Percentiles rank a stretch among this genome's conserved stretches.
Conservation (phyloP, 805 yeast genomes). For the Metschnikowia similis region DNA sequence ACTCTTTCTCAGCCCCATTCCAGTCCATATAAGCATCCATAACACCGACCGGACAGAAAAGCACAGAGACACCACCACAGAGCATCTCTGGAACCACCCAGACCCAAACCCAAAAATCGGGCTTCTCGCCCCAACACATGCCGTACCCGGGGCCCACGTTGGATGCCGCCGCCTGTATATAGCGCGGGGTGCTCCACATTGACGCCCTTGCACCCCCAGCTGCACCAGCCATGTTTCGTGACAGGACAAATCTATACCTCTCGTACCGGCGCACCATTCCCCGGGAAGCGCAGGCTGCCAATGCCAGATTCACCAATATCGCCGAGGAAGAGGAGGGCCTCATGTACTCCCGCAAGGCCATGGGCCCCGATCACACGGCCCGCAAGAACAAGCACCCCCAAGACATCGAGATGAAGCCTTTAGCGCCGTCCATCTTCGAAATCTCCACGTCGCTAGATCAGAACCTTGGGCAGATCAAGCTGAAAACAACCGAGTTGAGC, state of each 20-base stretch:
- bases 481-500: slow-evolving; percentile 56
- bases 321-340: slow-evolving; percentile 60
- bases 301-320: slow-evolving; percentile 33
- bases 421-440: slow-evolving; percentile 79
- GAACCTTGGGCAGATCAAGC: slow-evolving; percentile 48
- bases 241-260: slow-evolving; percentile 85
- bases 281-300: slow-evolving; percentile 33
- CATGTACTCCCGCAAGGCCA: slow-evolving; percentile 30
- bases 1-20: too few relatives aligned
- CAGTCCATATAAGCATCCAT: too few relatives aligned
- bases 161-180: not conserved
- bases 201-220: not conserved
- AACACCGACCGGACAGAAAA: too few relatives aligned
- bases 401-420: slow-evolving; percentile 54
- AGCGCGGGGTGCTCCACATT: not conserved
- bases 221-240: slow-evolving; percentile 65
- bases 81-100: too few relatives aligned
- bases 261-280: slow-evolving; percentile 90
- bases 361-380: not conserved
- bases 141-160: too few relatives aligned
- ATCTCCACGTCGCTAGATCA: slow-evolving; percentile 69
- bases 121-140: too few relatives aligned
- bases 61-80: too few relatives aligned
- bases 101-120: too few relatives aligned
- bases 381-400: slow-evolving; percentile 15